These are phyloP conservation scores for Globisporangium mamillatum DNA, from an alignment of 352 stramenopile species.

Conservation along the genomic window DNA sequence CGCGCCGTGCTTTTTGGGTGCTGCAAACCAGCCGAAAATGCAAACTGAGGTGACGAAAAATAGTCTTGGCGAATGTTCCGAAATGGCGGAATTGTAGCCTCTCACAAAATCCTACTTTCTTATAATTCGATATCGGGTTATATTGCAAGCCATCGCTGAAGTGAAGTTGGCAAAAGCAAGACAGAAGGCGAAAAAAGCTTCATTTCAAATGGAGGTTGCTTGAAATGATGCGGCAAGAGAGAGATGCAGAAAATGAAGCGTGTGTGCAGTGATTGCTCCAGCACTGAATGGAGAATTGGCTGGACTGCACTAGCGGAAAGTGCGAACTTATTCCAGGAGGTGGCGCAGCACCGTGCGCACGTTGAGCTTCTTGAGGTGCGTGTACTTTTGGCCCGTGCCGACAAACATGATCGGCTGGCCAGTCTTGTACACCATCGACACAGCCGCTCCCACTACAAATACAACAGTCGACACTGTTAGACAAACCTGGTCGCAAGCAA, in stretches of 20 bases:
- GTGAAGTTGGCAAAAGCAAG: not conserved
- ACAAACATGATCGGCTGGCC: constrained; percentile 99
- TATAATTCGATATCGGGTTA: not conserved
- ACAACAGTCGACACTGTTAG: not conserved
- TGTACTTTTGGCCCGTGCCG: constrained; percentile 99
- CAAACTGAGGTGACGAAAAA: not conserved
- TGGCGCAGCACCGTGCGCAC: constrained; percentile 94
- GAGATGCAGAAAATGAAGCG: not conserved
- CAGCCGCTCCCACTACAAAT: constrained; percentile 93
- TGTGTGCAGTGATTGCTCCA: not conserved
- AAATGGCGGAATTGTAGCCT: not conserved
- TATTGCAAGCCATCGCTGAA: too few relatives aligned
- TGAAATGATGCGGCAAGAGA: too few relatives aligned
- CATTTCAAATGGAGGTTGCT: not conserved
- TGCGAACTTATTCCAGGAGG: constrained; percentile 81
- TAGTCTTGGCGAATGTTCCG: not conserved
- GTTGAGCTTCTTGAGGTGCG: constrained; percentile 98
- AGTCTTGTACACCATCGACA: constrained; percentile 99
- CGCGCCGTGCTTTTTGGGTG: not conserved
- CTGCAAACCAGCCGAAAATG: not conserved
- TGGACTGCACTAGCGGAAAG: not conserved
- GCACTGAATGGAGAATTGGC: not conserved
- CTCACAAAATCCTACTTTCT: not conserved
- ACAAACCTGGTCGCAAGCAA: not conserved
- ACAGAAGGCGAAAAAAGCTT: not conserved